Evolutionary conservation across 441 rosid genomes (phyloP).

Genomic region (Flueggea neowawraea): DNA sequence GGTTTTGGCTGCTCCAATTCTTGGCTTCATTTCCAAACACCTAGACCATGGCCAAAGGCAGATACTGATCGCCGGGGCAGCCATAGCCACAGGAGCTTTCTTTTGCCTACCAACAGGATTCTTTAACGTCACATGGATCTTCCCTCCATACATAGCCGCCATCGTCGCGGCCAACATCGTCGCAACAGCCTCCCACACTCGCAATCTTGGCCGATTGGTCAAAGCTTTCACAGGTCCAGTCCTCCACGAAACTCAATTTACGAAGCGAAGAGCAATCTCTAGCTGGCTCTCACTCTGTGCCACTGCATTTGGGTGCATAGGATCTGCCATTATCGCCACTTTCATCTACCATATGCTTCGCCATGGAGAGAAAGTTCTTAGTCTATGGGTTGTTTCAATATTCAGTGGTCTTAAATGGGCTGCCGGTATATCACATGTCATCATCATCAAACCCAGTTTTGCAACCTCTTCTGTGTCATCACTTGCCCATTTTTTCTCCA

Average conservation of each 20-base stretch:
- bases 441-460: slow-evolving; percentile 26
- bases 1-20: slow-evolving; percentile 32
- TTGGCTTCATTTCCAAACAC: slow-evolving; percentile 31
- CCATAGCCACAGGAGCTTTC: slow-evolving; percentile 46
- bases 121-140: slow-evolving; percentile 37
- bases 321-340: slow-evolving; percentile 44
- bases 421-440: slow-evolving; percentile 32
- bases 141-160: slow-evolving; percentile 42
- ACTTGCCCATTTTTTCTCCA: slow-evolving; percentile 26
- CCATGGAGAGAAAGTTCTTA: slow-evolving; percentile 24
- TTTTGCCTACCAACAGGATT: slow-evolving; percentile 55
- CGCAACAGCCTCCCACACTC: slow-evolving; percentile 49
- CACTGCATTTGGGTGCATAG: slow-evolving; percentile 45
- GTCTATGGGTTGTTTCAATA: slow-evolving; percentile 62
- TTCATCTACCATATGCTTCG: slow-evolving; percentile 55
- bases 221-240: slow-evolving; percentile 33
- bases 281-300: slow-evolving; percentile 58
- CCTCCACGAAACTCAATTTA: slow-evolving; percentile 25
- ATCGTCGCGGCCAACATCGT: slow-evolving; percentile 32
- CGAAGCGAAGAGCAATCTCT: slow-evolving; percentile 29
- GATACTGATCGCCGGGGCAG: slow-evolving; percentile 32
- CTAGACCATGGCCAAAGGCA: slow-evolving; percentile 43
- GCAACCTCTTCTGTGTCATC: slow-evolving; percentile 7
- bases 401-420: slow-evolving; percentile 63
- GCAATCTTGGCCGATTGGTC: slow-evolving; percentile 48